Base-by-base conservation (phyloP, 345 rosid species). In the Lepidium sativum region DNA sequence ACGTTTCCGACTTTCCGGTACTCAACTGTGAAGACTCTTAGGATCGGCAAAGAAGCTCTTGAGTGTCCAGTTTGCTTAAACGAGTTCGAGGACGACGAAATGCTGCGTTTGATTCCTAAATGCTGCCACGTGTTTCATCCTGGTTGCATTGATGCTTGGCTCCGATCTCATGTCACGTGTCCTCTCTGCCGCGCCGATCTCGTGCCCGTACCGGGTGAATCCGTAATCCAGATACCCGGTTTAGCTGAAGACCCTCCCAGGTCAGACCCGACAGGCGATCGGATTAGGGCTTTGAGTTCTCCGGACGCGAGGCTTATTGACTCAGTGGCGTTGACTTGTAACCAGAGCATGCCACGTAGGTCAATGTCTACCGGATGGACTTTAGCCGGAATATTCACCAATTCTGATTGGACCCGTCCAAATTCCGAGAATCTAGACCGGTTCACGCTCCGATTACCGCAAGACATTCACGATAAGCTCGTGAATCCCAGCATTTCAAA, bases 11-110 rank as follows among this genome's bases (percentile, higher is more conserved):
- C 80, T 9, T 92, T 89, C 42, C 69, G 64, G 11, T 89, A 89
- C 73, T 84, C 91, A 8, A 40, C 81, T 21, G 95, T 89, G 17
- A 87, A 83, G 41, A 82, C 80, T 43, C 80, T 80, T 9, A 79
- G 80, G 78, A 77, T 84, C 14, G 89, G 84, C 8, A 79, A 83
- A 47, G 81, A 47, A 2, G 71, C 83, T 29, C 77, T 92, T 1
- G 98, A 89, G 72, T 92, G 98, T 74, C 89, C 96, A 2, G 91
- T 92, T 6, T 92, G 96, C 72, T 51, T 92, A 44, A 86, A 80
- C 75, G 98, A 92, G 80, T 89, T 92, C 58, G 84, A 82, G 38
- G 96, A 89, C 48, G 79, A 80, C 3, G 85, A 92, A 70, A 80
- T 81, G 64, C 81, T 92, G 81, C 95, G 96, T 69, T 75, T 87